Conservation (phyloP, 2,329 filamentous ascomycete genomes). For the Talaromyces sp. region DNA sequence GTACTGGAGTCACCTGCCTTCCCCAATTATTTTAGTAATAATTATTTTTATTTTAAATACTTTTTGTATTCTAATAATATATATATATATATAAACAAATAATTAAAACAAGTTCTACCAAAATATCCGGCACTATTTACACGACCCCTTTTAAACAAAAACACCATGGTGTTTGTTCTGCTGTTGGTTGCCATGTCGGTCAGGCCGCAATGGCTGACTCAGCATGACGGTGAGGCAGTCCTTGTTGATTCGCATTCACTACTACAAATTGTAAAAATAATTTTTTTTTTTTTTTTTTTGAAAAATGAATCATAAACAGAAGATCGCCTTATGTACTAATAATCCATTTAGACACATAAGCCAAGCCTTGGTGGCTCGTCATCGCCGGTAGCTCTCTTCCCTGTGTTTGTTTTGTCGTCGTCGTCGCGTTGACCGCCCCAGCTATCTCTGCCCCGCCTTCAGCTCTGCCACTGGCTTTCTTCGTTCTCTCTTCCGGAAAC, state of each 20-base stretch:
- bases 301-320: not conserved
- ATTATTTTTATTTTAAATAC: too few relatives aligned
- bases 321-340: not conserved
- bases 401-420: not conserved
- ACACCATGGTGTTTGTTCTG: not conserved
- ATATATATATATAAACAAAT: too few relatives aligned
- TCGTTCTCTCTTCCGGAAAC: conserved; percentile 8
- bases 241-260: not conserved
- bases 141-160: too few relatives aligned
- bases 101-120: too few relatives aligned
- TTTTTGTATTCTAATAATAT: too few relatives aligned
- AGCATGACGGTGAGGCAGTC: conserved; percentile 8
- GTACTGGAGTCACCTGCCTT: too few relatives aligned
- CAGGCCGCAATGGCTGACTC: conserved; percentile 8
- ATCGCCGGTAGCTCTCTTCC: not conserved
- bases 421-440: conserved; percentile 12
- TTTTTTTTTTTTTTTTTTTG: not conserved
- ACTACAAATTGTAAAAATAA: not conserved
- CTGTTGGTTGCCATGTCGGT: not conserved
- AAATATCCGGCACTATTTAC: too few relatives aligned
- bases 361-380: not conserved
- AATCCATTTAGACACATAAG: not conserved
- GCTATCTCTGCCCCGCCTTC: conserved; percentile 15
- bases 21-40: too few relatives aligned
- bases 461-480: conserved; percentile 8